Evolutionary conservation across 768 basidiomycete genomes (phyloP).

Genomic region (Auricularia sp.): DNA sequence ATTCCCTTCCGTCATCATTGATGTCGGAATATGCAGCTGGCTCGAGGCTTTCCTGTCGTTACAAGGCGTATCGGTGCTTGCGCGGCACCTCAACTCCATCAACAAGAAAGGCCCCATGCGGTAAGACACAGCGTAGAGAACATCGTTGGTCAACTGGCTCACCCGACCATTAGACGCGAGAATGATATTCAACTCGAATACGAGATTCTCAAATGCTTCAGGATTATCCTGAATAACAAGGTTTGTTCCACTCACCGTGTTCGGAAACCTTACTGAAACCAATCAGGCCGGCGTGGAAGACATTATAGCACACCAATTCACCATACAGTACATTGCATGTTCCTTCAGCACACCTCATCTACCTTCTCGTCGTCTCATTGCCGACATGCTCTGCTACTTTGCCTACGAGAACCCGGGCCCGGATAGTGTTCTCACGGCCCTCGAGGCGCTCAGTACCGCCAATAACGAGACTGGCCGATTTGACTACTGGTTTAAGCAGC

Average conservation of each 20-base stretch:
- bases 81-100: slow-evolving; percentile 64
- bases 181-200: slow-evolving; percentile 68
- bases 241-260: slow-evolving; percentile 24
- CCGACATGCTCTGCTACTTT: slow-evolving; percentile 71
- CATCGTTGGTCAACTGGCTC: too few relatives aligned
- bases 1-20: neutral
- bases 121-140: slow-evolving; percentile 26
- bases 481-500: slow-evolving; percentile 81
- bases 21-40: slow-evolving; percentile 45
- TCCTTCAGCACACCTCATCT: slow-evolving; percentile 77
- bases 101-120: slow-evolving; percentile 59
- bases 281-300: slow-evolving; percentile 57
- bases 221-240: slow-evolving; percentile 62
- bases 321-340: slow-evolving; percentile 71
- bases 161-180: slow-evolving; percentile 35
- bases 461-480: slow-evolving; percentile 57
- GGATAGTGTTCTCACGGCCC: slow-evolving; percentile 59
- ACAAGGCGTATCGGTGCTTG: slow-evolving; percentile 78
- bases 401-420: slow-evolving; percentile 58
- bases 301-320: slow-evolving; percentile 58
- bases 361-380: slow-evolving; percentile 62
- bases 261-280: slow-evolving; percentile 10
- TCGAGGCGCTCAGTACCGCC: slow-evolving; percentile 61
- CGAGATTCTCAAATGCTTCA: slow-evolving; percentile 82
- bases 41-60: slow-evolving; percentile 63